Base-by-base conservation (phyloP, 176 grass and related monocot genomes). In the Zoysia japonica region DNA sequence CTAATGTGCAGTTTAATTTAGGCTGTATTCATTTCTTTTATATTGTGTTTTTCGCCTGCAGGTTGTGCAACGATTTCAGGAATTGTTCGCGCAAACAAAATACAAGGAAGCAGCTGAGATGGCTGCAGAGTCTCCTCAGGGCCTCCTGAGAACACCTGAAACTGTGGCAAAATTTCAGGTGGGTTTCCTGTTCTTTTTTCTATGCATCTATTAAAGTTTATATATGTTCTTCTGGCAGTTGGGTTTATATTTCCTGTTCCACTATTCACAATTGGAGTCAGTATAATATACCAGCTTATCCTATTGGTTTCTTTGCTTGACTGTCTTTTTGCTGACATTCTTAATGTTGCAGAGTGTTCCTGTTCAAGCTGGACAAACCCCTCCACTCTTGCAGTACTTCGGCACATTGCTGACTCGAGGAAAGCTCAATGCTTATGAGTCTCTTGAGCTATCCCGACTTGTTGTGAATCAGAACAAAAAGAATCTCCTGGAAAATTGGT, bases 381-480 rank as follows among this genome's bases (percentile, higher is more conserved):
- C 94, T 19, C 94, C 94, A 47, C 87, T 97, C 2, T 84, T 93
- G 75, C 91, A 93, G 77, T 97, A 97, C 67, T 97, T 94, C 47
- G 94, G 89, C 47, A 94, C 89, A 78, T 78, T 94, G 65, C 78
- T 97, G 59, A 94, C 94, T 67, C 85, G 84, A 90, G 94, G 94
- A 84, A 94, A 97, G 80, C 94, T 97, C 77, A 97, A 94, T 83
- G 89, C 89, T 68, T 97, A 85, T 11, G 94, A 97, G 59, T 97
- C 91, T 61, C 87, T 94, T 67, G 89, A 90, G 73, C 75, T 97
- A 67, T 97, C 91, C 83, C 88, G 90, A 60, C 91, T 97, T 70
- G 91, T 97, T 69, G 94, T 94, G 36, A 97, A 97, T 85, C 91
- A 97, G 87, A 97, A 94, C 83, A 94, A 97, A 91, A 94, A 94